phyloP scores from a whole-genome alignment of 2,329 filamentous ascomycete species.

The Aurifilum marmelostoma region DNA sequence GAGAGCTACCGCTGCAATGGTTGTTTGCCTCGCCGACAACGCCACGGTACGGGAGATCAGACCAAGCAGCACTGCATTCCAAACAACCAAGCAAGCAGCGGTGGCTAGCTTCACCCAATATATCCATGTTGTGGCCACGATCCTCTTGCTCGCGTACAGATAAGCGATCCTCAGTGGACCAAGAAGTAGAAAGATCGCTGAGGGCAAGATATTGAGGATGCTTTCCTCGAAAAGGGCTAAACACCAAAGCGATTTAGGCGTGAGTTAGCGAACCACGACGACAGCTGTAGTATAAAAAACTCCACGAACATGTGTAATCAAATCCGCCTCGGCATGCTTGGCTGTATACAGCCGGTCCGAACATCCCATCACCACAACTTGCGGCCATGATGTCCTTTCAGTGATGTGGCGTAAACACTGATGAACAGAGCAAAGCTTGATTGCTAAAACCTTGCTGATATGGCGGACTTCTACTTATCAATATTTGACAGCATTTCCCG shows the following conservation, averaged over 20 bases:
- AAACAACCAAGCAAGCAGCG: not conserved
- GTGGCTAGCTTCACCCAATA: not conserved
- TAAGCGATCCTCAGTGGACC: not conserved
- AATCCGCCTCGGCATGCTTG: not conserved
- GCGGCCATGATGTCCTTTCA: too few species aligned
- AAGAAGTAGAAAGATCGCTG: not conserved
- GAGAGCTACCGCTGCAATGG: not conserved
- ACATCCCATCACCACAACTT: not conserved
- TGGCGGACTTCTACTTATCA: too few species aligned
- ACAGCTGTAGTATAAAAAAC: too few species aligned
- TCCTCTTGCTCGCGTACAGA: not conserved
- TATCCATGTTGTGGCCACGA: not conserved
- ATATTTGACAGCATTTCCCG: too few species aligned
- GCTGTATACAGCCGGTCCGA: not conserved
- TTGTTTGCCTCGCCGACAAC: not conserved
- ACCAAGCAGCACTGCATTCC: not conserved
- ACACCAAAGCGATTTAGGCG: not conserved
- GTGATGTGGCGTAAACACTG: too few species aligned
- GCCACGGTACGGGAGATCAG: not conserved
- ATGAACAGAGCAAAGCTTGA: too few species aligned
- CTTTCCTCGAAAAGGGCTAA: not conserved
- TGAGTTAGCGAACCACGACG: too few species aligned
- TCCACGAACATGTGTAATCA: not conserved
- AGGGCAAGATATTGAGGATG: not conserved
- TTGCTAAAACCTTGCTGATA: too few species aligned